These are phyloP conservation scores for Orbilia javanica DNA, from an alignment of 2,329 filamentous ascomycete species.

Conservation along the genomic window DNA sequence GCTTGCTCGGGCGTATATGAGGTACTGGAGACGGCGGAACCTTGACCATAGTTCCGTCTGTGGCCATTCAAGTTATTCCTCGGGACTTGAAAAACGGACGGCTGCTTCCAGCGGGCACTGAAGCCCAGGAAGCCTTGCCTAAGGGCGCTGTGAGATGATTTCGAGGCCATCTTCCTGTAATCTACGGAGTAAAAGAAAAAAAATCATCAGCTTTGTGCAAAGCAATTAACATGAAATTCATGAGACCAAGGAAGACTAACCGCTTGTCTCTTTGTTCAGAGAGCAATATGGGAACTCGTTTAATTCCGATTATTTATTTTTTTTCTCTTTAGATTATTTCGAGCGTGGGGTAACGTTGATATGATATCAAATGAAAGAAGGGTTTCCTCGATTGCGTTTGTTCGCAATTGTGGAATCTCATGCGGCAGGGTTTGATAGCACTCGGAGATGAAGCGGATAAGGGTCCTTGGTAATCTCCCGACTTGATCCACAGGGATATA, in stretches of 20 bases:
- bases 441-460: conserved; percentile 58
- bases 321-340: neutral
- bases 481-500: conserved; percentile 42
- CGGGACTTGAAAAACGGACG: conserved; percentile 7
- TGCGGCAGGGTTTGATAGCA: conserved; percentile 43
- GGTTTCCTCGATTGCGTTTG: conserved; percentile 15
- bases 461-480: conserved; percentile 58
- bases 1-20: conserved; percentile 78
- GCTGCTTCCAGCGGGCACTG: conserved; percentile 16
- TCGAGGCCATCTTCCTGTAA: conserved; percentile 50
- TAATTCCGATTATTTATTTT: neutral
- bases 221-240: conserved; percentile 24
- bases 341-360: conserved; percentile 19
- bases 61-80: conserved; percentile 27
- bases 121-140: conserved; percentile 34
- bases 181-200: neutral
- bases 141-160: conserved; percentile 24
- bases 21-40: conserved; percentile 65
- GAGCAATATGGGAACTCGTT: neutral
- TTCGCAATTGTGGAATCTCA: conserved; percentile 29
- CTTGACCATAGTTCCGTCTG: conserved; percentile 42
- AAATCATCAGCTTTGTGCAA: conserved; percentile 23
- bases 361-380: conserved; percentile 24
- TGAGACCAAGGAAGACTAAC: conserved; percentile 15
- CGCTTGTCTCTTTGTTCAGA: neutral